Base-by-base conservation (phyloP, 495 filamentous ascomycete genomes). In the Penicillium macrosclerotiorum region DNA sequence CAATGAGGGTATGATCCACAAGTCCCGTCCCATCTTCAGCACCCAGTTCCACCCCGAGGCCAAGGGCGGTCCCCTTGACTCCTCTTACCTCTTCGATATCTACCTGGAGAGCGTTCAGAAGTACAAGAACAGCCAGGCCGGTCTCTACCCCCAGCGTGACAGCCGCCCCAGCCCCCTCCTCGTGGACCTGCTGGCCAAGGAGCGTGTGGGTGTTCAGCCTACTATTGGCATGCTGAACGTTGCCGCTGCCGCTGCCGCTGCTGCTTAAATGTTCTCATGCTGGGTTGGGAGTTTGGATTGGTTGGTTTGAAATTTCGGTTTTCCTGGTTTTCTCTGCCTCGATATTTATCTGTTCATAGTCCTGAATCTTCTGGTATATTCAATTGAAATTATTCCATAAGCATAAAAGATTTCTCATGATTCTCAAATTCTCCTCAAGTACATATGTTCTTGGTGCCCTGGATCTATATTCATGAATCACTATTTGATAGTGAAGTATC, bases 1-100 rank as follows among this genome's bases (percentile, higher is more conserved):
- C 72, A 97, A 97, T 65, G 92, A 97, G 71, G 90, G 85, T 70
- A 90, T 96, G 83, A 90, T 96, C 62, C 93, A 97, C 78, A 87
- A 85, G 64, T 87, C 88, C 34, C 88, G 94, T 31, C 94, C 93
- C 25, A 98, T 98, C 64, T 97, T 98, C 79, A 89, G 86, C 50
- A 95, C 91, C 44, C 93, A 97, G 68, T 98, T 97, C 81, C 93
- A 98, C 62, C 93, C 93, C 26, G 93, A 97, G 69, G 94, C 93
- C 41, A 93, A 94, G 72, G 93, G 93, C 31, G 93, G 94, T 41
- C 93, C 93, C 18, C 81, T 94, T 61, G 93, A 98, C 71, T 91
- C 86, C 20, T 78, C 87, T 0, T 97, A 94, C 67, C 79, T 98
- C 34, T 98, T 98, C 63, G 93, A 98, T 68, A 87, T 86, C 72